Conservation (phyloP, 2,329 filamentous ascomycete genomes). For the Fusarium palustre region DNA sequence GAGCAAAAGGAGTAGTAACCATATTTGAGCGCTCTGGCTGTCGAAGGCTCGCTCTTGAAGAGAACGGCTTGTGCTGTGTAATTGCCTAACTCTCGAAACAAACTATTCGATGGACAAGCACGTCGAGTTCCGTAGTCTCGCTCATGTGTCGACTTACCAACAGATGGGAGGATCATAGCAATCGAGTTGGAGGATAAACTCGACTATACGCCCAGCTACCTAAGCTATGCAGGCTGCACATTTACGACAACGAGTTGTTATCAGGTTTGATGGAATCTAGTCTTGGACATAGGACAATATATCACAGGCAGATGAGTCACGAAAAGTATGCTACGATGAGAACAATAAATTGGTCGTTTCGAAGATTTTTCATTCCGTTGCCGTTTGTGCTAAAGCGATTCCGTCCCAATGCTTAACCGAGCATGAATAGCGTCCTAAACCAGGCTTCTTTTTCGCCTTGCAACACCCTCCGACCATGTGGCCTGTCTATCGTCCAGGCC, state of each 20-base stretch:
- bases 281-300: neutral
- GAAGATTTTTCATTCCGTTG: constrained; percentile 55
- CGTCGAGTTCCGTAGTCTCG: neutral
- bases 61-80: neutral
- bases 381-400: constrained; percentile 54
- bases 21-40: neutral
- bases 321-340: constrained; percentile 6
- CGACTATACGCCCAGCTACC: neutral
- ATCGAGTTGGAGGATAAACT: neutral
- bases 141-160: neutral
- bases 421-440: constrained; percentile 56
- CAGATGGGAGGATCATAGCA: neutral
- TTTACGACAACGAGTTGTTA: neutral
- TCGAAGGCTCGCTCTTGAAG: neutral
- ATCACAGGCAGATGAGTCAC: neutral
- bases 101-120: neutral
- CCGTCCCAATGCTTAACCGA: constrained; percentile 56
- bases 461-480: constrained; percentile 52
- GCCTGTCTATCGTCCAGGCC: constrained; percentile 53
- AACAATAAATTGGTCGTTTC: constrained; percentile 44
- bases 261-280: neutral
- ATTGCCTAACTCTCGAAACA: neutral
- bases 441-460: constrained; percentile 51
- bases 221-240: neutral
- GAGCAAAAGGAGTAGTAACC: neutral